These are phyloP conservation scores for Neofusicoccum cordaticola DNA, from an alignment of 2,329 filamentous ascomycete species.

Conservation along the genomic window DNA sequence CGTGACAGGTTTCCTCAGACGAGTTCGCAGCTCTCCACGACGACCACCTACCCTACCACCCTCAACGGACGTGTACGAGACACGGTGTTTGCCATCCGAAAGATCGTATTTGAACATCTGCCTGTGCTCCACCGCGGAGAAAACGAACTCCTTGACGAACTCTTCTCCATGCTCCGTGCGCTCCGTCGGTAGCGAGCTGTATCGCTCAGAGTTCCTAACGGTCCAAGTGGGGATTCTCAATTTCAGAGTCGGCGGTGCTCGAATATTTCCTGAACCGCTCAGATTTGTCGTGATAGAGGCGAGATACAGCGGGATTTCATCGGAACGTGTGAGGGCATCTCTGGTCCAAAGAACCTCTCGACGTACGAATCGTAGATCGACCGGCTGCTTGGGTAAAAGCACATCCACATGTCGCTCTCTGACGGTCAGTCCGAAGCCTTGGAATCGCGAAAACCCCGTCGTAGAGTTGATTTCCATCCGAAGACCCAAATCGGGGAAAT, in stretches of 20 bases:
- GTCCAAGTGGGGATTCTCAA: constrained; percentile 32
- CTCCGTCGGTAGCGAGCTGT: background rate
- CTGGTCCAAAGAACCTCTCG: constrained; percentile 22
- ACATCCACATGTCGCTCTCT: constrained; percentile 28
- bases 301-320: constrained; percentile 24
- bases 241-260: constrained; percentile 26
- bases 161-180: constrained; percentile 11
- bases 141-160: constrained; percentile 26
- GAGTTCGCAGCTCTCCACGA: constrained; percentile 23
- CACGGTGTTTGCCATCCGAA: constrained; percentile 15
- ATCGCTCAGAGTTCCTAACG: constrained; percentile 19
- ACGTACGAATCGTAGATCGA: constrained; percentile 29
- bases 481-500: constrained; percentile 27
- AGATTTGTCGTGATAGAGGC: constrained; percentile 22
- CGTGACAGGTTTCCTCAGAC: constrained; percentile 17
- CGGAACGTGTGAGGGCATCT: background rate
- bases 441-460: constrained; percentile 20
- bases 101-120: constrained; percentile 25
- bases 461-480: constrained; percentile 22
- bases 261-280: constrained; percentile 22
- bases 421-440: constrained; percentile 25
- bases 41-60: constrained; percentile 30
- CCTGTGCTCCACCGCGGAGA: constrained; percentile 29
- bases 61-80: constrained; percentile 25
- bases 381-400: constrained; percentile 29